Evolutionary conservation across 2,329 filamentous ascomycete genomes (phyloP).

Genomic region (Ploettnerulaceae sp.): DNA sequence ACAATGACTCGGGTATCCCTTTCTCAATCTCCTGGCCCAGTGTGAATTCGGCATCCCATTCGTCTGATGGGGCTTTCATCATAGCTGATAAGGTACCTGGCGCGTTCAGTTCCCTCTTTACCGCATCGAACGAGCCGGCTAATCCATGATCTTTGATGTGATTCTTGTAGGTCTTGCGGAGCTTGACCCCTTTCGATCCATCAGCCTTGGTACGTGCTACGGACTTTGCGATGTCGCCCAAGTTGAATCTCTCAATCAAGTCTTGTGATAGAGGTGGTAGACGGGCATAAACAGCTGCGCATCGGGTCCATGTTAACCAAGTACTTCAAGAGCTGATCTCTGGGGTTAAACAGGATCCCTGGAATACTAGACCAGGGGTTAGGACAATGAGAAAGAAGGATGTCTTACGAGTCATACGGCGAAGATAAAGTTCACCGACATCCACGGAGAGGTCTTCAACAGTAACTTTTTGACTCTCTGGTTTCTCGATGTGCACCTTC

Average conservation of each 20-base stretch:
- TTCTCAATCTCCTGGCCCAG: constrained; percentile 50
- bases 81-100: constrained; percentile 50
- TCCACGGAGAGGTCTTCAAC: constrained; percentile 62
- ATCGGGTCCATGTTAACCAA: constrained; percentile 35
- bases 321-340: constrained; percentile 24
- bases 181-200: constrained; percentile 57
- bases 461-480: constrained; percentile 42
- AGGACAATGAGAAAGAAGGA: constrained; percentile 37
- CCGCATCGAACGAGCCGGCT: constrained; percentile 55
- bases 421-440: constrained; percentile 62
- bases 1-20: constrained; percentile 45
- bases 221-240: constrained; percentile 53
- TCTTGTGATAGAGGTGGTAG: constrained; percentile 51
- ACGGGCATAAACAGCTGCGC: constrained; percentile 31
- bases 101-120: constrained; percentile 50
- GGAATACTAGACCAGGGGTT: constrained; percentile 16
- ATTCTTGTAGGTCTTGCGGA: constrained; percentile 64
- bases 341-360: constrained; percentile 13
- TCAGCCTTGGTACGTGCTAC: constrained; percentile 60
- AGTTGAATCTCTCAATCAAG: constrained; percentile 53
- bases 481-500: constrained; percentile 56
- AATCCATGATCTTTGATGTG: constrained; percentile 61
- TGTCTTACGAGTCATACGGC: constrained; percentile 64
- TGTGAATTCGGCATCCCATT: constrained; percentile 52
- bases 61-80: constrained; percentile 47